Evolutionary conservation across 2,329 filamentous ascomycete species (phyloP), one percentile per base, ranked within the genome.

Genomic region (Ceratocystis lukuohia): DNA sequence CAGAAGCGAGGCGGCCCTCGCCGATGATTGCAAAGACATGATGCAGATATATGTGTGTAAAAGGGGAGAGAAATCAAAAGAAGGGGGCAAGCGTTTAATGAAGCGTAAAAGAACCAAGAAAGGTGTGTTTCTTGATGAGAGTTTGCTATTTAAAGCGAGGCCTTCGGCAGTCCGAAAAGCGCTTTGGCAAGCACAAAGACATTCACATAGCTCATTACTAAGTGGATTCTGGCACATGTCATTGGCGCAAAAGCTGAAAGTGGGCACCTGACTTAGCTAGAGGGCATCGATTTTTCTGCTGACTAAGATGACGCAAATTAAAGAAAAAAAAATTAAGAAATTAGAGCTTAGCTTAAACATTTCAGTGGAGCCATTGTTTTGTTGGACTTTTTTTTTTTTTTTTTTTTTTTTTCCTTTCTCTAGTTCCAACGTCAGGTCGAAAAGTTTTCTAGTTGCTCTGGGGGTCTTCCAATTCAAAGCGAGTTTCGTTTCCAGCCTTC

Each of bases 1-100:
- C 62, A 57, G 56, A 28, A 64, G 67, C 45, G 68, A 67, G 65
- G 62, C 67, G 59, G 50, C 28, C 45, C 64, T 59, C n/a, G 62
- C 4, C 22, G 37, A 53, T 25, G 64, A 22, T 68, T 22, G 46
- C 66, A 62, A 61, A 25, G 56, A 59, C 37, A 41, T 41, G 37
- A 15, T 15, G 37, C 10, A 12, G 37, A 41, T 12, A 15, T 41
- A 4, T 41, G 46, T 50, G 6, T 22, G 17, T 1, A 50, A 50
- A 22, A 22, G 1, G 22, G 10, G 10, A 10, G 10, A 22, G n/a
- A 20, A 22, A 22, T 5, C 46, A 22, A n/a, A 50, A 12, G 0
- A 20, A 22, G 3, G 17, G 2, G 1, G 10, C 46, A 50, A 22
- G 22, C 1, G 46, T 50, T n/a, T 50, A 12, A 1, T 20, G 4